These are phyloP conservation scores for Miscanthus lutarioriparius DNA, from an alignment of 176 grass and related monocot genomes.

Conservation along the genomic window DNA sequence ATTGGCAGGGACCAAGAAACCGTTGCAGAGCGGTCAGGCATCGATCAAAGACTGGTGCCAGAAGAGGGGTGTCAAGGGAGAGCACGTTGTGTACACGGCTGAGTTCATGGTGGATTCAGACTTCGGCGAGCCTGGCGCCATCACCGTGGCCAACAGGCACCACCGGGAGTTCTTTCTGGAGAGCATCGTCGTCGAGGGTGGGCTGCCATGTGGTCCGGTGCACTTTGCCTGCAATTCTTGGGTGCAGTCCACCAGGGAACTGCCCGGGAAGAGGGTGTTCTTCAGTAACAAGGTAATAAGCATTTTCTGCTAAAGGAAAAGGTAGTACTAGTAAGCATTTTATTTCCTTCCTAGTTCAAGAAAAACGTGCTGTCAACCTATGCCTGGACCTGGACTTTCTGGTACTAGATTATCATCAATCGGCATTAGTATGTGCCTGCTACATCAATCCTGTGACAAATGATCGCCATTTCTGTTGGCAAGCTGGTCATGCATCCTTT, in stretches of 20 bases:
- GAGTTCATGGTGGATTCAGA: constrained; percentile 74
- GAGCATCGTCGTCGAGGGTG: constrained; percentile 81
- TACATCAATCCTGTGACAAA: constrained; percentile 18
- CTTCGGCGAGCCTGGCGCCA: constrained; percentile 79
- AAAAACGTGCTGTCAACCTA: constrained; percentile 25
- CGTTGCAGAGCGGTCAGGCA: constrained; percentile 49
- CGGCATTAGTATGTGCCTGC: not conserved
- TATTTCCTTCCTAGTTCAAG: not conserved
- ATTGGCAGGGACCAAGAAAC: constrained; percentile 68
- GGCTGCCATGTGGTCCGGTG: constrained; percentile 60
- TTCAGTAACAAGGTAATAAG: constrained; percentile 86
- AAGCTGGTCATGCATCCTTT: constrained; percentile 34
- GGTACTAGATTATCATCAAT: not conserved
- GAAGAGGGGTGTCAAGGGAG: constrained; percentile 74
- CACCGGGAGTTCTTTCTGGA: constrained; percentile 90
- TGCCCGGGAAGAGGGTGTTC: constrained; percentile 70
- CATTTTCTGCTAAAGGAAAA: not conserved
- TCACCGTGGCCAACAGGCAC: constrained; percentile 77
- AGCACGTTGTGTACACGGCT: constrained; percentile 80
- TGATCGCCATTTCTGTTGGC: not conserved
- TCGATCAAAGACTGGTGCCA: constrained; percentile 84
- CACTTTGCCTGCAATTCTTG: constrained; percentile 90
- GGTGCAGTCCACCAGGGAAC: constrained; percentile 77
- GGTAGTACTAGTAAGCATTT: not conserved
- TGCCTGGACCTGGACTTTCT: not conserved